Evolutionary conservation across 192 early-diverging fungal genomes (phyloP).

Genomic region (Coemansia sp.): DNA sequence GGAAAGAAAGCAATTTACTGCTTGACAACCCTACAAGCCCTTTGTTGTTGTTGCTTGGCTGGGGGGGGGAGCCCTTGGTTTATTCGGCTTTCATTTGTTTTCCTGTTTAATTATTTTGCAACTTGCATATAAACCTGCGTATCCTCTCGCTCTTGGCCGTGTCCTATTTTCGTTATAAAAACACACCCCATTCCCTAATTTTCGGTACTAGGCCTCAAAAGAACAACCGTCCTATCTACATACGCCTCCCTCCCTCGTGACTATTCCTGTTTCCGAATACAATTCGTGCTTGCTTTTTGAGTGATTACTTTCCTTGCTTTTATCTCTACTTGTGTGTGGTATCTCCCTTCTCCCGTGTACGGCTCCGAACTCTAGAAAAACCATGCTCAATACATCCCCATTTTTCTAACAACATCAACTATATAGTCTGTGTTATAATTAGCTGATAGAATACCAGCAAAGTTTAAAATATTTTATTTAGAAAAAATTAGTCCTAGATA

Average conservation of each 20-base stretch:
- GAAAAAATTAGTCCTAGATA: too few relatives aligned
- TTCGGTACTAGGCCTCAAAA: not conserved
- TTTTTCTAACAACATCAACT: not conserved
- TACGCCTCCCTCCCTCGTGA: not conserved
- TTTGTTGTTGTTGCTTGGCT: not conserved
- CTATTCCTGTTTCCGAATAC: not conserved
- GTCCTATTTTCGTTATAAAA: not conserved
- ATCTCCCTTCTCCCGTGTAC: slow-evolving; percentile 4
- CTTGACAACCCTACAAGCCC: not conserved
- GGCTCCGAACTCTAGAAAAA: not conserved
- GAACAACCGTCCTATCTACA: not conserved
- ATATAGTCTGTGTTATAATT: not conserved
- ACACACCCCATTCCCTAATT: not conserved
- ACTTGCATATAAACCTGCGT: not conserved
- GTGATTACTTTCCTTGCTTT: not conserved
- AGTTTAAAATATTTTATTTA: too few relatives aligned
- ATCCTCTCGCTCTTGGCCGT: not conserved
- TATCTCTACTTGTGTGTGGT: not conserved
- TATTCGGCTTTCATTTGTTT: not conserved
- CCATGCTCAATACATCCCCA: not conserved
- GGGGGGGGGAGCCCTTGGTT: not conserved
- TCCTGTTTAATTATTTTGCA: not conserved
- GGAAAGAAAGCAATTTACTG: not conserved
- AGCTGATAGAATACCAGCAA: too few relatives aligned
- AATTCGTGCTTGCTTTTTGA: slow-evolving; percentile 4